Evolutionary conservation across 805 yeast species (phyloP), one percentile per base, ranked within the genome.

Genomic region (Yueomyces sp.): DNA sequence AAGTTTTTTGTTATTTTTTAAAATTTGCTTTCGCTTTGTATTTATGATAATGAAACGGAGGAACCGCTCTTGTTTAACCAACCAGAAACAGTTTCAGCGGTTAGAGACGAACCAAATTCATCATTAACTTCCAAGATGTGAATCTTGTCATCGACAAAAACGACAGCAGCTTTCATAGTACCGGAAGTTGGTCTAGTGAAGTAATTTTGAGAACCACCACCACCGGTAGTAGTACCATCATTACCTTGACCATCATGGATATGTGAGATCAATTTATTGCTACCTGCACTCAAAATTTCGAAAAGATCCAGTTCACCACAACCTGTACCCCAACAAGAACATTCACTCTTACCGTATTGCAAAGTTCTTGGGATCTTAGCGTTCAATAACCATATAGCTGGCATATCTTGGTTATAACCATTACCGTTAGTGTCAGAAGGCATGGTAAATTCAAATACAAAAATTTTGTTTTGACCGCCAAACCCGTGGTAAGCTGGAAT

Each of bases 221-320:
- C 96, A 44, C 46, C 46, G 31, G 41, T 38, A 36, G 43, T 37
- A 12, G 46, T 44, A 38, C 46, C 46, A 27, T 44, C 46, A 28
- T 26, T 38, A 40, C 46, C 46, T 52, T 57, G 62, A 53, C 83
- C 85, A 60, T 74, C 77, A 69, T 90, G 97, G 56, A 90, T 67
- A 61, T 86, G 92, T 45, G 85, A 70, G 55, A 83, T 79, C 64
- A 88, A 69, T 63, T 80, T 78, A 61, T 71, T 68, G 49, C 85
- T 77, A 52, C 95, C 96, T 34, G 82, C 52, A 49, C 78, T 68
- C 54, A 92, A 74, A 53, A 90, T 73, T 75, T 92, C 98, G 58
- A 90, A 92, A 57, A 87, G 72, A 68, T 92, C 98, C 57, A 92
- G 72, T 73, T 92, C 98, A 70, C 98, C 98, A 70, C 98, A 92